Percentiles rank a stretch among this genome's conserved stretches.
Evolutionary conservation across 169 alveolate species (phyloP).

Genomic region (Plasmodium coatneyi): DNA sequence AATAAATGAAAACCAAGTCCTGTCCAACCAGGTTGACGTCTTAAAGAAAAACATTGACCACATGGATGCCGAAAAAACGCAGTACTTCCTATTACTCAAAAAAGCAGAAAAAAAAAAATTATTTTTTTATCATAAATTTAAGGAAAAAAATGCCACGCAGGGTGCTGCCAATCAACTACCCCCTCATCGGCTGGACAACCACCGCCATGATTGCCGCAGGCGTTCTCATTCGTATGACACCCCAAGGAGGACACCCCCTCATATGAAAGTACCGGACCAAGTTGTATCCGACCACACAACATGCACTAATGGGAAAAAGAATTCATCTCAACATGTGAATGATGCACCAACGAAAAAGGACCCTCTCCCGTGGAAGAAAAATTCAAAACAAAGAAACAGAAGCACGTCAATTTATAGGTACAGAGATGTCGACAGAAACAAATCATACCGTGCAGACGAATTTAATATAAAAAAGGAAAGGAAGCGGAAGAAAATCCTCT

Average conservation of each 20-base stretch:
- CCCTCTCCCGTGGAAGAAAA: background rate
- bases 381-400: background rate
- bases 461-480: conserved; percentile 21
- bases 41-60: conserved; percentile 26
- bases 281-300: background rate
- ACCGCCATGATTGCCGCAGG: background rate
- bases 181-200: background rate
- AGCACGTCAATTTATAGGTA: background rate
- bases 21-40: conserved; percentile 18
- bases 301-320: background rate
- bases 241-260: background rate
- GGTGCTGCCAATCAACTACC: background rate
- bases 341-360: background rate
- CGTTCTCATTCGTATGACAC: background rate
- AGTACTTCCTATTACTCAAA: conserved; percentile 25
- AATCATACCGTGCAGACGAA: conserved; percentile 19
- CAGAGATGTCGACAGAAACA: background rate
- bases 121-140: conserved; percentile 40
- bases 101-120: conserved; percentile 57
- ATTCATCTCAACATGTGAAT: background rate
- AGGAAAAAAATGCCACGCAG: background rate
- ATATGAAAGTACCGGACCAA: background rate
- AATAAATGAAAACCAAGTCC: conserved; percentile 14
- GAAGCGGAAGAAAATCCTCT: conserved; percentile 36
- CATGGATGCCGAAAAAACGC: conserved; percentile 37